A percentile compares a stretch with the other conserved stretches of the same genome.
These are phyloP conservation scores for Crotalaria pallida DNA, from an alignment of 306 rosid genomes.

Conservation along the genomic window DNA sequence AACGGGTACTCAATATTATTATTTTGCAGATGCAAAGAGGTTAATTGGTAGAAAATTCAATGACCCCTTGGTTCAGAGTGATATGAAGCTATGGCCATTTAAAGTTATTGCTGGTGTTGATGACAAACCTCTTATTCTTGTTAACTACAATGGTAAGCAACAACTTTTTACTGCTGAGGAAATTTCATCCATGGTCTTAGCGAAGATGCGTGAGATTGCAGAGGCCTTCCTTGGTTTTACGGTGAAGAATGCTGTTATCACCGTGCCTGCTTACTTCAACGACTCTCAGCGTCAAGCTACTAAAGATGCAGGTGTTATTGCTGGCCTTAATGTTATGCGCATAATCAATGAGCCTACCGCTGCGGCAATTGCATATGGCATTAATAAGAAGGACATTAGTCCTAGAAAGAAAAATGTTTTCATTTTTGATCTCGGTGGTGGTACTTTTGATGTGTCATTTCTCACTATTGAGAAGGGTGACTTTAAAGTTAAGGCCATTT, in stretches of 20 bases:
- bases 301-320: background rate
- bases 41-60: conserved; percentile 13
- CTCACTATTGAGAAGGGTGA: conserved; percentile 31
- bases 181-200: background rate
- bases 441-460: conserved; percentile 46
- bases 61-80: conserved; percentile 18
- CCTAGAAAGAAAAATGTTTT: conserved; percentile 23
- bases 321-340: background rate
- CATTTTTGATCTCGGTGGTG: conserved; percentile 21
- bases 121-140: background rate
- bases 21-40: background rate
- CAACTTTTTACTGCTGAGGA: background rate
- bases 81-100: conserved; percentile 44
- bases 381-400: conserved; percentile 28
- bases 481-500: background rate
- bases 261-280: conserved; percentile 42
- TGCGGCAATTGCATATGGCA: conserved; percentile 48
- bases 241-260: conserved; percentile 34
- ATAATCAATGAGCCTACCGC: conserved; percentile 33
- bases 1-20: background rate
- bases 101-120: background rate
- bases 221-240: conserved; percentile 15
- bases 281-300: background rate
- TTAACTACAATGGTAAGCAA: background rate
- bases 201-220: conserved; percentile 51